These are phyloP conservation scores for Trichomonas gallinae DNA, from an alignment of 208 protist species.

Conservation along the genomic window DNA sequence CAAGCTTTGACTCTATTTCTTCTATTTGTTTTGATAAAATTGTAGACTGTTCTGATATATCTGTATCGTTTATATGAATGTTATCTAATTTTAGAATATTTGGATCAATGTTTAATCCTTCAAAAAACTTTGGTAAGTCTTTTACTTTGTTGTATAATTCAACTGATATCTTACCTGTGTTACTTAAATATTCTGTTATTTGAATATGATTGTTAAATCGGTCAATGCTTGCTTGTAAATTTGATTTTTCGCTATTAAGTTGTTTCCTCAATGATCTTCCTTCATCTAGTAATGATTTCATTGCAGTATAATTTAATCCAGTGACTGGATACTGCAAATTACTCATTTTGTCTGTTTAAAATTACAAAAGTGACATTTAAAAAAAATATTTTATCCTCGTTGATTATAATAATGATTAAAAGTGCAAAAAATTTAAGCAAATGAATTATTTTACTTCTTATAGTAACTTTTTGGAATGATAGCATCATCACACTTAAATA, in stretches of 20 bases:
- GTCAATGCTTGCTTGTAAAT: neutral
- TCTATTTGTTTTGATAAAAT: neutral
- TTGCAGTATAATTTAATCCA: neutral
- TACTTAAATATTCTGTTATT: neutral
- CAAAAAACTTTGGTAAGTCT: neutral
- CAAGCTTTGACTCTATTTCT: neutral
- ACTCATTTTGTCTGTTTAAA: neutral
- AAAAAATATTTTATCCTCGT: too few species aligned
- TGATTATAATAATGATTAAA: too few species aligned
- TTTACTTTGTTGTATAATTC: neutral
- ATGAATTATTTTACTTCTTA: too few species aligned
- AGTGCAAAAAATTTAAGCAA: too few species aligned
- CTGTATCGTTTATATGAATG: neutral
- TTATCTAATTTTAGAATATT: neutral
- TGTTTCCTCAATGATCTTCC: neutral
- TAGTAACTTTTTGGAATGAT: too few species aligned
- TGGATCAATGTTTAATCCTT: neutral
- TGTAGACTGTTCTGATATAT: neutral
- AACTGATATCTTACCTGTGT: neutral
- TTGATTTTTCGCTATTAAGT: neutral
- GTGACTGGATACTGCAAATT: neutral
- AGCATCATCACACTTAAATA: too few species aligned
- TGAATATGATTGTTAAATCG: neutral
- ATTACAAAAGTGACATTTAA: too few species aligned
- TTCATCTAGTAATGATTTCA: neutral